Evolutionary conservation across 2,329 filamentous ascomycete genomes (phyloP), one percentile per base, ranked within the genome.

Genomic region (Trichoderma polysporum): DNA sequence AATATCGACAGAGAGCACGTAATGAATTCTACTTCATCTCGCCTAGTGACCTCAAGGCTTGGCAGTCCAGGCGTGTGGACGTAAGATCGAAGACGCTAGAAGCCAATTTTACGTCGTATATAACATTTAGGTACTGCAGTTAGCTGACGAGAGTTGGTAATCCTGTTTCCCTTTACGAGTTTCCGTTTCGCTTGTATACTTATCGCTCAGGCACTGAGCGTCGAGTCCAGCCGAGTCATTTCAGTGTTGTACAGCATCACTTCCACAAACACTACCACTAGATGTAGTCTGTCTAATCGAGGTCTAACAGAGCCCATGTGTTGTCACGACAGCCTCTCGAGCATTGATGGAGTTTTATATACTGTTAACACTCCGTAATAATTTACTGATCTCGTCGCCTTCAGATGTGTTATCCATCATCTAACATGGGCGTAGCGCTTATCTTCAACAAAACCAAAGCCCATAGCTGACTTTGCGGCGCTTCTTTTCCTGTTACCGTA

Each of bases 401-500:
- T 60, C 25, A n/a, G 19, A 49, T n/a, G 22, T 5, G 58, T 9
- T 17, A 29, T 50, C 31, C 6, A 15, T 60, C 15, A 60, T 50
- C 33, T 60, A 17, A 60, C 33, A 50, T 49, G 29, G 25, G 22
- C 71, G 25, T 63, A 25, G 41, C 73, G 74, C 66, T 76, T 77
- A 17, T 76, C 81, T 0, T 76, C 73, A 4, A 80, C 74, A 2
- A 85, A 79, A 59, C 82, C 86, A 73, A 91, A 91, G 0, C 88
- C 88, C 79, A 90, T 86, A 7, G 76, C 78, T 68, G 80, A 81
- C 65, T 77, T 78, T 73, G 80, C 87, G 77, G 86, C 88, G 75
- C 86, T 87, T 74, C 87, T 86, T 74, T 88, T 90, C 39, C 90
- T 86, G 75, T 97, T 93, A 29, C 95, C 94, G 76, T 94, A 99